Evolutionary conservation across 1,139 yeast genomes (phyloP), one percentile per base, ranked within the genome.

Genomic region (Sugiyamaella pinicola): DNA sequence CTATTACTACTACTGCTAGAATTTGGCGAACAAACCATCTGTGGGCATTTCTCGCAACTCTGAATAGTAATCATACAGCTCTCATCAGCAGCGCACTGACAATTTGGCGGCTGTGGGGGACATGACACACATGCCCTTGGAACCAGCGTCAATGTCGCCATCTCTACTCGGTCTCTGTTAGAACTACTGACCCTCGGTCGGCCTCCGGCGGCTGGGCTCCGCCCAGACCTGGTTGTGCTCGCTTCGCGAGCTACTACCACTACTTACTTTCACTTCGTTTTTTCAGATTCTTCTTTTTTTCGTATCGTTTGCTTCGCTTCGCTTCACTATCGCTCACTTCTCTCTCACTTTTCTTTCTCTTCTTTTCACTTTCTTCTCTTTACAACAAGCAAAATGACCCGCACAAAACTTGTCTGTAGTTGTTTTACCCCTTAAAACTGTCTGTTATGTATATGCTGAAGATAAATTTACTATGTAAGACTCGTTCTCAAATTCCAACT

Each of bases 21-120:
- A 24, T 57, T 22, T 2, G 58, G 26, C 17, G 53, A 52, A 47
- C 70, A 66, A 26, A 58, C 50, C 12, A 58, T 61, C 37, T 59
- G 22, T 9, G 71, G 62, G 49, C 70, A 67, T 47, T 67, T 31
- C n/a, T 56, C 56, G 51, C 69, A 69, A 4, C 70, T 60, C 52
- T 64, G 73, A 1, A 64, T 56, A 1, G 69, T 61, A 33, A 65
- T 51, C 12, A 58, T 53, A 52, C 74, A 70, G 43, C 54, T 51
- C 47, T 67, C 63, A 35, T 58, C 64, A 13, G 49, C 49, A n/a
- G 56, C 41, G 49, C 72, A 68, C 31, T 47, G 44, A 41, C 66
- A 62, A 4, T 67, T 57, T 5, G 61, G 64, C 0, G 59, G 56
- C 22, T 43, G 55, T 53, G 52, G n/a, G 6, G 46, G 46, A 24